Evolutionary conservation across 208 protist genomes (phyloP).

Genomic region (Crithidia bombi): DNA sequence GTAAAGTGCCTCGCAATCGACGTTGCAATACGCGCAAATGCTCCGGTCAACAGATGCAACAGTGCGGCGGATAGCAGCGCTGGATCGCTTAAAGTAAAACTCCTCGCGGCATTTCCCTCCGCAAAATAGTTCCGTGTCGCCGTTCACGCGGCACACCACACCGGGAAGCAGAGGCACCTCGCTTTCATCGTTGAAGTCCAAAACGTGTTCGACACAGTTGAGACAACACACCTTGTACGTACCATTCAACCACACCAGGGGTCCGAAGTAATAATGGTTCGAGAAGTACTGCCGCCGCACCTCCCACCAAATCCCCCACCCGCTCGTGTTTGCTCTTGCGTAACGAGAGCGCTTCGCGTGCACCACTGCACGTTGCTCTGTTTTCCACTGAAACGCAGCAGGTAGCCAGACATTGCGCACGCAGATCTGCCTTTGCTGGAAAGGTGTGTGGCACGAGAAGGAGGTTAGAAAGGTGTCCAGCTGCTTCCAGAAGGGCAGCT

Average conservation of each 20-base stretch:
- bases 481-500: conserved; percentile 53
- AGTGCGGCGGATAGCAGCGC: conserved; percentile 54
- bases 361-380: not conserved
- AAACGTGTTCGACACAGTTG: conserved; percentile 28
- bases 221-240: conserved; percentile 34
- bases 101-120: conserved; percentile 56
- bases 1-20: conserved; percentile 69
- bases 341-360: conserved; percentile 30
- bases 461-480: conserved; percentile 57
- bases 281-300: conserved; percentile 40
- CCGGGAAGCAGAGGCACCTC: conserved; percentile 34
- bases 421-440: conserved; percentile 41
- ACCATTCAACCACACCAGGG: conserved; percentile 11
- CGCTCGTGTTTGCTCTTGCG: conserved; percentile 9
- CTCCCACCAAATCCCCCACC: conserved; percentile 70
- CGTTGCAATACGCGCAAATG: conserved; percentile 69
- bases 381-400: conserved; percentile 22
- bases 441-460: conserved; percentile 38
- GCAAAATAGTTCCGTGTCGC: conserved; percentile 75
- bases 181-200: conserved; percentile 10
- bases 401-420: conserved; percentile 37
- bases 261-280: conserved; percentile 41
- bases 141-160: conserved; percentile 37
- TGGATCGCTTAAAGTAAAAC: conserved; percentile 73
- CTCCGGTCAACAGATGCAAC: conserved; percentile 61